These are phyloP conservation scores for Cryphonectria carpinicola DNA, from an alignment of 2,329 filamentous ascomycete species.

Conservation along the genomic window DNA sequence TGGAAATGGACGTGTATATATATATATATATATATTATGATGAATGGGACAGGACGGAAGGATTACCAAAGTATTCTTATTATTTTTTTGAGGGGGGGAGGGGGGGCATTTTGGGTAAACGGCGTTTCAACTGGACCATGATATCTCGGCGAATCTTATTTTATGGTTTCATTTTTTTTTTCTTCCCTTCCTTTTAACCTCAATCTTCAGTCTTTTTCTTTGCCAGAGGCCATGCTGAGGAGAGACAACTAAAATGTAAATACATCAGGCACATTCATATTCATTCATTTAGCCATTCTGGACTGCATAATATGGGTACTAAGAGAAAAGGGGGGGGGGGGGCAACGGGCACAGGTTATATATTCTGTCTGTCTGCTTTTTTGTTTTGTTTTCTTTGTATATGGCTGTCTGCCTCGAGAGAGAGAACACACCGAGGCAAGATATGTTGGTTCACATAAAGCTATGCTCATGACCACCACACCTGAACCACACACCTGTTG, in stretches of 20 bases:
- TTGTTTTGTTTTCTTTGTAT: no score
- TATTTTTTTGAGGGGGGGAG: background rate
- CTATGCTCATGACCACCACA: no score
- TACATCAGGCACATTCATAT: background rate
- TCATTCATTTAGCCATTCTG: no score
- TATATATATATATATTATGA: background rate
- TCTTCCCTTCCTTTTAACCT: background rate
- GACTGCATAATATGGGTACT: no score
- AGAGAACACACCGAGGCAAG: background rate
- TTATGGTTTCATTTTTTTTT: background rate
- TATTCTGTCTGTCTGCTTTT: no score
- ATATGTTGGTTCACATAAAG: background rate
- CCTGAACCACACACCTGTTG: background rate
- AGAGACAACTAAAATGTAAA: background rate
- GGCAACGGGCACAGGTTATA: no score
- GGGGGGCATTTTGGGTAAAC: background rate
- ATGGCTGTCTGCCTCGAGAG: no score
- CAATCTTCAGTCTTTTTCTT: background rate
- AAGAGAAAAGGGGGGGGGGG: no score
- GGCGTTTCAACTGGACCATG: constrained; percentile 15
- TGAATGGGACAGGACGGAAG: background rate
- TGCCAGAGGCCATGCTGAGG: background rate
- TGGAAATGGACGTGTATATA: background rate
- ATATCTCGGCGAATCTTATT: constrained; percentile 21
- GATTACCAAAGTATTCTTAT: no score